Percentiles rank a stretch among this genome's conserved stretches.
These are phyloP conservation scores for Hypoxylon intermedium DNA, from an alignment of 495 filamentous ascomycete genomes.

Conservation along the genomic window DNA sequence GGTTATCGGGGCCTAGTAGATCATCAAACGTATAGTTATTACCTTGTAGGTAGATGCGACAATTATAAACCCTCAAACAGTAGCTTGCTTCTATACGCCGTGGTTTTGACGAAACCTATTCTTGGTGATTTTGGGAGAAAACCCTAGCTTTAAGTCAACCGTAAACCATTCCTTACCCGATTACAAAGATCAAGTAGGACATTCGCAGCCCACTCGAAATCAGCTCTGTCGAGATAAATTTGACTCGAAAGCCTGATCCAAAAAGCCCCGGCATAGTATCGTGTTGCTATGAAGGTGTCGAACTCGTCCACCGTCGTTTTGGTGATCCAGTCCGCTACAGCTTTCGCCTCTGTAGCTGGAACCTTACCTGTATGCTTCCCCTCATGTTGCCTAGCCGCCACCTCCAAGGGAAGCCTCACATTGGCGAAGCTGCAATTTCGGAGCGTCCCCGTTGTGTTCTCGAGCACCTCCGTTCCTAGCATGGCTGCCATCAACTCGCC, in stretches of 20 bases:
- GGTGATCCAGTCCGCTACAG: constrained; percentile 63
- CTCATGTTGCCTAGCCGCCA: constrained; percentile 36
- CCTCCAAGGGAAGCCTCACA: constrained; percentile 68
- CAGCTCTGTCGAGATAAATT: constrained; percentile 76
- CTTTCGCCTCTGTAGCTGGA: constrained; percentile 31
- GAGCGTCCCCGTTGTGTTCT: constrained; percentile 51
- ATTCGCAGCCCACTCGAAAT: constrained; percentile 76
- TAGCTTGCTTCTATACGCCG: too few relatives aligned
- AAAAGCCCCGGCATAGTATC: constrained; percentile 64
- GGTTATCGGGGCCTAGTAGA: too few relatives aligned
- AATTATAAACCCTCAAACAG: too few relatives aligned
- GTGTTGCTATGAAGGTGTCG: constrained; percentile 73
- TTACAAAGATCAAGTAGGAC: constrained; percentile 68
- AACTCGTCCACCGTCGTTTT: constrained; percentile 62
- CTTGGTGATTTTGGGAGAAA: not conserved
- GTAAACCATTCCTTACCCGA: constrained; percentile 63
- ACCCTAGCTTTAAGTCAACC: not conserved
- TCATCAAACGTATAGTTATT: too few relatives aligned
- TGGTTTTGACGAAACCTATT: too few relatives aligned
- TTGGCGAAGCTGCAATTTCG: constrained; percentile 62
- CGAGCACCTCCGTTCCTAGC: constrained; percentile 72
- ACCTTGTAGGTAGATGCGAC: too few relatives aligned
- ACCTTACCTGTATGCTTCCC: constrained; percentile 33
- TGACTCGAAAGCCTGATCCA: constrained; percentile 81
- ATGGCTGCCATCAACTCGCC: constrained; percentile 63